phyloP scores from a whole-genome alignment of 164 flowering plant species.

The Vitis rupestris region DNA sequence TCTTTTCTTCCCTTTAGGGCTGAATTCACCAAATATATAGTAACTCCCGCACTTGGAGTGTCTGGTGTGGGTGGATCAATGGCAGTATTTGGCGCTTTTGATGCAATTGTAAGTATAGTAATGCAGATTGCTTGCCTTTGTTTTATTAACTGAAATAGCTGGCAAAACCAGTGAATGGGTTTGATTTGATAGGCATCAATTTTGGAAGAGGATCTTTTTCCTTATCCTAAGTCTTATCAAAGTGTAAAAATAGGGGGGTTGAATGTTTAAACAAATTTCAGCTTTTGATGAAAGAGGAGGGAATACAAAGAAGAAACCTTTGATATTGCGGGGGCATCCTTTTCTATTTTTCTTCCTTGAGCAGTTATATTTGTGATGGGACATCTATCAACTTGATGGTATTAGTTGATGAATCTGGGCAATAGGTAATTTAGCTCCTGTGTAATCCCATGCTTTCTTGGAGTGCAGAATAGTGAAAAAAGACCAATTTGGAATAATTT shows the following conservation, averaged over 20 bases:
- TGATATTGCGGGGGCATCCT: background rate
- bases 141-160: no score
- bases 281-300: no score
- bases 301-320: no score
- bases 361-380: no score
- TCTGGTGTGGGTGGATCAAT: constrained; percentile 92
- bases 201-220: no score
- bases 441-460: background rate
- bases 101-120: constrained; percentile 81
- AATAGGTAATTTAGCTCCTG: background rate
- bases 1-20: constrained; percentile 50
- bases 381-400: no score
- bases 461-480: background rate
- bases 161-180: no score
- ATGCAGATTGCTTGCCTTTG: background rate
- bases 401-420: no score
- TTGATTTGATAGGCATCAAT: no score
- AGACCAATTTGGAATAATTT: background rate
- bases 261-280: no score
- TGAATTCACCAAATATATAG: constrained; percentile 76
- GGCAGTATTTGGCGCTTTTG: constrained; percentile 90
- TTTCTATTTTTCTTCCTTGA: background rate
- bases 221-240: no score
- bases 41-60: constrained; percentile 75
- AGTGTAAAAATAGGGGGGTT: no score